Conservation (phyloP, 2,329 filamentous ascomycete genomes). For the Curvularia eragrostidis region DNA sequence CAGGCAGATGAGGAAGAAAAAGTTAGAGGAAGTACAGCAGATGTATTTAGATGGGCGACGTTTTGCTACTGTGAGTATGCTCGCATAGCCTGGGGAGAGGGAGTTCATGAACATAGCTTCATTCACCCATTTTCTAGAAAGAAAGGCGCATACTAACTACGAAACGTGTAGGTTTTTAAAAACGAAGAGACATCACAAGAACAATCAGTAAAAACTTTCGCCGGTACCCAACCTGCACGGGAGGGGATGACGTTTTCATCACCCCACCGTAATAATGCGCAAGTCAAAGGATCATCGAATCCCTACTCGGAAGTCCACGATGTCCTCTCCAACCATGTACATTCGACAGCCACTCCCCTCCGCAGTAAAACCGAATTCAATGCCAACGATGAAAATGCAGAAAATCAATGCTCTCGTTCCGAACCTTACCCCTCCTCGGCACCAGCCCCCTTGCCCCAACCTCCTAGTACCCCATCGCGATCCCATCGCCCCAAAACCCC, state of each 20-base stretch:
- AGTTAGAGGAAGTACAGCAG: neutral
- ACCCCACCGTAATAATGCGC: neutral
- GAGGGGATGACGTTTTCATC: neutral
- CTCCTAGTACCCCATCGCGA: neutral
- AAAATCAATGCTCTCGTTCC: slow-evolving; percentile 3
- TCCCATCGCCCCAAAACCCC: neutral
- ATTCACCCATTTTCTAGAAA: neutral
- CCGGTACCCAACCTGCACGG: neutral
- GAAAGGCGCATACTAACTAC: neutral
- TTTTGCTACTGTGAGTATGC: slow-evolving; percentile 12
- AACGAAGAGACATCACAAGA: neutral
- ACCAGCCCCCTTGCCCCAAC: slow-evolving; percentile 9
- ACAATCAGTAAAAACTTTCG: neutral
- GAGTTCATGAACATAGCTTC: neutral
- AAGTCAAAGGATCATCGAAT: slow-evolving; percentile 1
- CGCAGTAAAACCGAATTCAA: neutral
- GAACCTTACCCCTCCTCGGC: slow-evolving; percentile 7
- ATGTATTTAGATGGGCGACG: slow-evolving; percentile 5
- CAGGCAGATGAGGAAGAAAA: neutral
- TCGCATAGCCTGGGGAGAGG: neutral
- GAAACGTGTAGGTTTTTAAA: neutral
- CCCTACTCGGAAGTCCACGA: slow-evolving; percentile 12
- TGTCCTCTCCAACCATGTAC: slow-evolving; percentile 1
- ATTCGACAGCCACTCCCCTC: neutral
- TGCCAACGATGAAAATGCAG: neutral